Conservation (phyloP, 164 flowering plant genomes). For the Paratinospora sagittata region DNA sequence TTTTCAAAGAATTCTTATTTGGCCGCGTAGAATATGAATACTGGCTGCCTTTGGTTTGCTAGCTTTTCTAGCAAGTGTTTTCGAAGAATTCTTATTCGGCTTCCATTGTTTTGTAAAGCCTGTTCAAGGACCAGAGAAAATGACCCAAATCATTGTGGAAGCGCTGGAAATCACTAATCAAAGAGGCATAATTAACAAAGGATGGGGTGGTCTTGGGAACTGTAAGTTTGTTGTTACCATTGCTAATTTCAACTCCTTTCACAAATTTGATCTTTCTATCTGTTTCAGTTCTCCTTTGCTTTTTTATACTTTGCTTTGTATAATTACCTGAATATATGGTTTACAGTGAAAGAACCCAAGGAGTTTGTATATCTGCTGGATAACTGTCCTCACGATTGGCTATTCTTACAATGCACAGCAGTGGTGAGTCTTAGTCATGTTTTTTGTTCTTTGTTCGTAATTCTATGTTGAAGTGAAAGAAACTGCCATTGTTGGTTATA, state of each 20-base stretch:
- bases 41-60: neutral
- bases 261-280: neutral
- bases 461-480: neutral
- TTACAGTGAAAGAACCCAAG: constrained; percentile 80
- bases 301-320: constrained; percentile 5
- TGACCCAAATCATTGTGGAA: constrained; percentile 88
- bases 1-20: no score
- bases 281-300: neutral
- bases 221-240: constrained; percentile 48
- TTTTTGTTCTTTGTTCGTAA: neutral
- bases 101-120: constrained; percentile 44
- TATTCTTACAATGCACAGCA: constrained; percentile 83
- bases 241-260: neutral
- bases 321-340: constrained; percentile 12
- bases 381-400: constrained; percentile 96
- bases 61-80: neutral
- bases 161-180: constrained; percentile 80
- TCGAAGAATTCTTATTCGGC: neutral
- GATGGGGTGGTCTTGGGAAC: constrained; percentile 99
- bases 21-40: neutral
- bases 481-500: neutral
- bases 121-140: constrained; percentile 91
- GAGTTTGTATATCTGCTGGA: constrained; percentile 74
- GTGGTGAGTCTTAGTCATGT: constrained; percentile 58
- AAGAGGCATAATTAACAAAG: constrained; percentile 95